Percentiles rank a stretch among this genome's conserved stretches.
phyloP scores from a whole-genome alignment of 106 monocot genomes.

The Dactylorhiza incarnata region DNA sequence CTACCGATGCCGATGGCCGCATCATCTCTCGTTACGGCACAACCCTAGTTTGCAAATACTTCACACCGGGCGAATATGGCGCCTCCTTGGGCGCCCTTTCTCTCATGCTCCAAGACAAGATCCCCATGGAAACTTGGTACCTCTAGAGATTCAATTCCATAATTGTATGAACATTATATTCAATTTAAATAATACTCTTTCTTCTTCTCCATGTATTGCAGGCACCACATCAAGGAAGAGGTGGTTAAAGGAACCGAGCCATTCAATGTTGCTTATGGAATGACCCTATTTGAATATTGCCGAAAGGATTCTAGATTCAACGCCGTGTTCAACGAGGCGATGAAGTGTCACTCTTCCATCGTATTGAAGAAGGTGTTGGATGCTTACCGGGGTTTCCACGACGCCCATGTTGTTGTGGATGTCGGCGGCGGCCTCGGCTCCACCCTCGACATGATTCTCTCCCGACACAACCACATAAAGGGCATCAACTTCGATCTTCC shows the following conservation, averaged over 20 bases:
- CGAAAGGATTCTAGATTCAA: background rate
- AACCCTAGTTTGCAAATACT: no score
- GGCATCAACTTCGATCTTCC: constrained; percentile 23
- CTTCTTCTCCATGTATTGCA: no score
- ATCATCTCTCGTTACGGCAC: no score
- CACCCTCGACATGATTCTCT: constrained; percentile 6
- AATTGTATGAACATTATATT: no score
- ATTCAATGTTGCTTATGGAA: constrained; percentile 4
- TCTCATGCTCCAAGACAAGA: no score
- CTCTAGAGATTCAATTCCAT: no score
- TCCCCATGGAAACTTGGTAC: no score
- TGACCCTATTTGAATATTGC: constrained; percentile 3
- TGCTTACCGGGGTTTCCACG: constrained; percentile 9
- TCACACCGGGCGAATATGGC: no score
- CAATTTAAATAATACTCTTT: no score
- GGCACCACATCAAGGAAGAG: constrained; percentile 13
- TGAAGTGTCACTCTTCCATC: background rate
- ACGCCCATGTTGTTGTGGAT: background rate
- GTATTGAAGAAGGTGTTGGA: constrained; percentile 1
- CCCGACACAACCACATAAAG: constrained; percentile 13
- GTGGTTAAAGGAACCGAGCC: background rate
- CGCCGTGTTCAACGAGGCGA: constrained; percentile 6
- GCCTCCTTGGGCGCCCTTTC: no score
- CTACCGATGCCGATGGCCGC: no score
- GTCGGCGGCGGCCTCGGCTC: constrained; percentile 18